Base-by-base conservation (phyloP, 2,329 filamentous ascomycete genomes). In the Aspergillus versicolor region DNA sequence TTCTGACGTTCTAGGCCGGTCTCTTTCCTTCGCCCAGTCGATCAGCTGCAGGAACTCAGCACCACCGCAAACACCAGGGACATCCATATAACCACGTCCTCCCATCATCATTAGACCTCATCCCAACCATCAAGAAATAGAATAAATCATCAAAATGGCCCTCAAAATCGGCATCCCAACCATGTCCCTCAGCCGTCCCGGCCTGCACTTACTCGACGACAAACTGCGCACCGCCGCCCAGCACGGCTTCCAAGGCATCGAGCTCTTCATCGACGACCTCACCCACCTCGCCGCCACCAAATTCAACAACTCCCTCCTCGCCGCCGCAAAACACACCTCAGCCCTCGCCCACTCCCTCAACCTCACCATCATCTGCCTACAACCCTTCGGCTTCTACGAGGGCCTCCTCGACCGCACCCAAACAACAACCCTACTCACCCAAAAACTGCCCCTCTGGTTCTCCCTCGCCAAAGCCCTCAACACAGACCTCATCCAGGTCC, bases 311-410 rank as follows among this genome's bases (percentile, higher is more conserved):
- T 61, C 64, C 53, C 65, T 66, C 54, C 40, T 61, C 21, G 60
- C 61, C 43, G 72, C 68, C 8, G 67, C 67, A n/a, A 55, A 56
- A 8, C 63, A 64, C 40, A 81, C 90, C 57, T 79, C 78, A 24
- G 67, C 74, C 0, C 78, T 91, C 43, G 76, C 72, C 58, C 56
- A 63, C 37, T 48, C 64, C 2, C 60, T 71, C 24, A 46, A 61
- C 24, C 59, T 78, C 46, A 62, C 62, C 30, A 72, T 77, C 46
- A 65, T 77, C 63, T 87, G 85, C 60, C 80, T 92, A 0, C 89
- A 91, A 67, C 90, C 90, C 0, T 92, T 93, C 70, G 83, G 84
- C 76, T 84, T 91, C 74, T 92, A 89, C 73, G 90, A 92, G 63
- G 90, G 90, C 1, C 79, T 92, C 0, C 59, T 86, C 5, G 85